Conservation (phyloP, 1,139 yeast species). For the Pichia sp. region DNA sequence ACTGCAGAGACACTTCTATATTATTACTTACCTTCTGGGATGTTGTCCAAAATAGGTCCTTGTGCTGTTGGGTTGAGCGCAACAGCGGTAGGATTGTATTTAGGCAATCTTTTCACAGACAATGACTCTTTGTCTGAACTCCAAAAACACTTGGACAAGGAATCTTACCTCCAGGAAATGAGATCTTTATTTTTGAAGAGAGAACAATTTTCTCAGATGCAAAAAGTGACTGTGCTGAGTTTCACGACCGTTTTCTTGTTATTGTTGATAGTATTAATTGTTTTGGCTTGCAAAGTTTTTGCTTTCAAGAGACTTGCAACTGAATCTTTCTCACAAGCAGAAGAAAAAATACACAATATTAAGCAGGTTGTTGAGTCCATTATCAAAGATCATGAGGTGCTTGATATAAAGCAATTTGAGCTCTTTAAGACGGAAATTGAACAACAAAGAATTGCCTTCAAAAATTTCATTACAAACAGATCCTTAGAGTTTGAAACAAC, state of each 20-base stretch:
- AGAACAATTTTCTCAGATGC: constrained; percentile 7
- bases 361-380: constrained; percentile 17
- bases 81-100: constrained; percentile 8
- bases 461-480: constrained; percentile 12
- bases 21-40: background rate
- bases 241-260: background rate
- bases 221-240: background rate
- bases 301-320: background rate
- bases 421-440: constrained; percentile 13
- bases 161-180: constrained; percentile 14
- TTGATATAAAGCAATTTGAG: constrained; percentile 10
- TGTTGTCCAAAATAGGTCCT: background rate
- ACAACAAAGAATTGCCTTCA: constrained; percentile 11
- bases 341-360: constrained; percentile 1
- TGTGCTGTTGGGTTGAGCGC: constrained; percentile 13
- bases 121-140: constrained; percentile 13
- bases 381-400: constrained; percentile 10
- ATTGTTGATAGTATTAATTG: background rate
- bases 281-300: background rate
- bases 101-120: constrained; percentile 4
- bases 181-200: constrained; percentile 7
- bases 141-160: constrained; percentile 12
- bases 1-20: background rate
- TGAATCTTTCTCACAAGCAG: background rate
- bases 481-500: constrained; percentile 14